phyloP scores from a whole-genome alignment of 495 filamentous ascomycete species.

The Apodospora peruviana region DNA sequence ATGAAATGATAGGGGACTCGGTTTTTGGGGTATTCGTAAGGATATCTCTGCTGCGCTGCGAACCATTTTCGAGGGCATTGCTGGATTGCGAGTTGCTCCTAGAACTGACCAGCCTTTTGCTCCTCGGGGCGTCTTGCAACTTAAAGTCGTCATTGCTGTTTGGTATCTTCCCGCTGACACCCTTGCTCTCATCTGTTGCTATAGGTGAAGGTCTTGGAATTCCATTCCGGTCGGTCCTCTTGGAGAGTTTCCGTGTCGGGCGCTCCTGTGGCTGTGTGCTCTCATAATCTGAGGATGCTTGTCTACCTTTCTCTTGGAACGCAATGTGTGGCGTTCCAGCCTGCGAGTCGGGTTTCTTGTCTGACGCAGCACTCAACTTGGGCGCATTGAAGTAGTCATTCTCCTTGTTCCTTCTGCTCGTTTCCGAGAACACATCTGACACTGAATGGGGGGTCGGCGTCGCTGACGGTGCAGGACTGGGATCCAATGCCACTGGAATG shows the following conservation, averaged over 20 bases:
- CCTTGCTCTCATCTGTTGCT: conserved; percentile 36
- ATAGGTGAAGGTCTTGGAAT: conserved; percentile 36
- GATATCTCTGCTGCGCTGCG: conserved; percentile 27
- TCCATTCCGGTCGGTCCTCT: conserved; percentile 32
- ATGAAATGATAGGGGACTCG: conserved; percentile 26
- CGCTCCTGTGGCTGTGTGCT: conserved; percentile 35
- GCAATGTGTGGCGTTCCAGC: conserved; percentile 78
- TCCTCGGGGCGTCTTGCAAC: conserved; percentile 69
- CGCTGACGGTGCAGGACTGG: conserved; percentile 60
- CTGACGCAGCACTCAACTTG: conserved; percentile 17
- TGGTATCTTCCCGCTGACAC: conserved; percentile 22
- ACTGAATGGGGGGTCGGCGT: conserved; percentile 57
- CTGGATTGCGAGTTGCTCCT: conserved; percentile 58
- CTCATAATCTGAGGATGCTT: conserved; percentile 49
- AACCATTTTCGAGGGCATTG: conserved; percentile 23
- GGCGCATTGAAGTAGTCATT: conserved; percentile 49
- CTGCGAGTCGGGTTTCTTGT: conserved; percentile 36
- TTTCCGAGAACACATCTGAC: conserved; percentile 38
- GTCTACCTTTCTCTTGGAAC: conserved; percentile 79
- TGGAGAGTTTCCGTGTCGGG: conserved; percentile 39
- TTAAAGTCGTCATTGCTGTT: conserved; percentile 55
- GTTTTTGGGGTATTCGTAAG: conserved; percentile 8
- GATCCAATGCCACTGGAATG: conserved; percentile 87
- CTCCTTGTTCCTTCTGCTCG: conserved; percentile 38
- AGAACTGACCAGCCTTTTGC: conserved; percentile 55